Conservation (phyloP, 164 flowering plant species). For the Piper longum region DNA sequence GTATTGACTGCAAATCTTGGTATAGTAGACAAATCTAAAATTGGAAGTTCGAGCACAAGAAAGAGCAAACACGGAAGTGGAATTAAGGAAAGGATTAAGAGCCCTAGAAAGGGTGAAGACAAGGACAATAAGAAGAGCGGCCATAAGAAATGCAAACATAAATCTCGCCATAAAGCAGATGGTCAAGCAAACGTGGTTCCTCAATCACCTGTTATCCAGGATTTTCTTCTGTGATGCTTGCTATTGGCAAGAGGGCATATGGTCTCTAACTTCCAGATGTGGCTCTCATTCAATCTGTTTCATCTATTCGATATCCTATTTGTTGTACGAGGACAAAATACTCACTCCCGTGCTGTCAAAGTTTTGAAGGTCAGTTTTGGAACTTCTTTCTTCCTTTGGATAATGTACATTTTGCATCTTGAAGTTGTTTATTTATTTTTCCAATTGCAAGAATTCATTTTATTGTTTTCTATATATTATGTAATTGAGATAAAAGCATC, state of each 20-base stretch:
- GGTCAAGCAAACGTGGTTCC: constrained; percentile 21
- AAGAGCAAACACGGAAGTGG: constrained; percentile 35
- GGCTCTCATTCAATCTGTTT: neutral
- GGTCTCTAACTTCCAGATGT: neutral
- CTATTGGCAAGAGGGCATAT: no score
- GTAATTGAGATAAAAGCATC: no score
- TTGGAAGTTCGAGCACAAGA: constrained; percentile 27
- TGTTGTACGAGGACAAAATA: neutral
- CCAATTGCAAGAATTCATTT: no score
- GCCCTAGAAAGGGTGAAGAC: constrained; percentile 22
- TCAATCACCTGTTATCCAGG: constrained; percentile 57
- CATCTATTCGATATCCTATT: neutral
- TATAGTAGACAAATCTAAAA: constrained; percentile 16
- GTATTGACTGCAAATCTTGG: constrained; percentile 19
- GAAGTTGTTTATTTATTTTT: no score
- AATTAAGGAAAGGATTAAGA: constrained; percentile 42
- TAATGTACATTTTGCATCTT: no score
- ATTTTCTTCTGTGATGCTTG: constrained; percentile 50
- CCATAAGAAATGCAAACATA: constrained; percentile 40
- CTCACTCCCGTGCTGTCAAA: neutral
- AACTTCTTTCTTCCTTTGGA: neutral
- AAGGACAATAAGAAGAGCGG: constrained; percentile 38
- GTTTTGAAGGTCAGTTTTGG: neutral
- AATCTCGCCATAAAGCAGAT: constrained; percentile 40
- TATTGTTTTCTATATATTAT: no score